Evolutionary conservation across 306 rosid species (phyloP).

Genomic region (Comarum palustre): DNA sequence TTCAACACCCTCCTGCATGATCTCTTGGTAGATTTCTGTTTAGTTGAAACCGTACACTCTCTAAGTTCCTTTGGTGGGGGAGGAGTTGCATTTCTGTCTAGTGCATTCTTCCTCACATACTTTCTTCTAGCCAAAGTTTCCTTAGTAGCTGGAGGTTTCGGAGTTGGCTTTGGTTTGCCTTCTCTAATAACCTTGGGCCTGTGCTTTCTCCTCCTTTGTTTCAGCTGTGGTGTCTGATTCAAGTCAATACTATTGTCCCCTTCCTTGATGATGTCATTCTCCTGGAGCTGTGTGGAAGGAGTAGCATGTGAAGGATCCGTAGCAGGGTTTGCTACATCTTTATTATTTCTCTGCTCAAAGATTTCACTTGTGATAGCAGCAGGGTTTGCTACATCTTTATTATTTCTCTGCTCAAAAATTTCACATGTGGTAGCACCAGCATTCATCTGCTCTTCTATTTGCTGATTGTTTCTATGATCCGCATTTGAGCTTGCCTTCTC

Average conservation of each 20-base stretch:
- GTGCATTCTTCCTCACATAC: slow-evolving; percentile 42
- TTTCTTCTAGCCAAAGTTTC: slow-evolving; percentile 41
- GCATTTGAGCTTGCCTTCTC: slow-evolving; percentile 27
- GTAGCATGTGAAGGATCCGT: slow-evolving; percentile 32
- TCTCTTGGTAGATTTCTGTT: slow-evolving; percentile 28
- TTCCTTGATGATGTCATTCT: slow-evolving; percentile 35
- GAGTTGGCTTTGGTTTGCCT: slow-evolving; percentile 55
- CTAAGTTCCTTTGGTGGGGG: slow-evolving; percentile 27
- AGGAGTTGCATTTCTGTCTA: slow-evolving; percentile 30
- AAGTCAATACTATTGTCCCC: slow-evolving; percentile 28
- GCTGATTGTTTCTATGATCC: slow-evolving; percentile 26
- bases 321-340: slow-evolving; percentile 30
- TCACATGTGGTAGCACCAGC: slow-evolving; percentile 23
- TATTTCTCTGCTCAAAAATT: slow-evolving; percentile 23
- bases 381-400: slow-evolving; percentile 29
- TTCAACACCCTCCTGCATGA: slow-evolving; percentile 53
- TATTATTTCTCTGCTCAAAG: slow-evolving; percentile 25
- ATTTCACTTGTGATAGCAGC: slow-evolving; percentile 23
- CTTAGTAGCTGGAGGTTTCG: slow-evolving; percentile 41
- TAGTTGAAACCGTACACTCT: slow-evolving; percentile 27
- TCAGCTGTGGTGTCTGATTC: slow-evolving; percentile 46
- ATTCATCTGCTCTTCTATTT: slow-evolving; percentile 27
- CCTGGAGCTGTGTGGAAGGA: slow-evolving; percentile 34
- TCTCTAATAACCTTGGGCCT: slow-evolving; percentile 82
- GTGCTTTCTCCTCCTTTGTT: slow-evolving; percentile 62